Evolutionary conservation across 1,284 basidiomycete genomes (phyloP).

Genomic region (Rhodotorula mucilaginosa): DNA sequence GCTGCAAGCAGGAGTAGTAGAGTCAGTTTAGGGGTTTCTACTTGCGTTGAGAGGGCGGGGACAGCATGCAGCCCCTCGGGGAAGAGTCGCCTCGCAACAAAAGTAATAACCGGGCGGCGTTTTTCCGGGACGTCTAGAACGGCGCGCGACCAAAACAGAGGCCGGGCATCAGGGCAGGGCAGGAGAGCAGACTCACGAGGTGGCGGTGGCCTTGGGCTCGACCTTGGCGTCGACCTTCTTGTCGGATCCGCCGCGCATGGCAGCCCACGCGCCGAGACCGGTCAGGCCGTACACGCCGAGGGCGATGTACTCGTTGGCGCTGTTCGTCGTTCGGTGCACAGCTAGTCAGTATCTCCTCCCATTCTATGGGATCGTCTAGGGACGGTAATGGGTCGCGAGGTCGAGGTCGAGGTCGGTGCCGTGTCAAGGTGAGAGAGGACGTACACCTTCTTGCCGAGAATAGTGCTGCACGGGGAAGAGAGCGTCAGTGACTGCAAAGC

Average conservation of each 20-base stretch:
- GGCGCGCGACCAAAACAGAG: too few species aligned
- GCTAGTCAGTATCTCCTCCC: background rate
- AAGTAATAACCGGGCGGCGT: too few species aligned
- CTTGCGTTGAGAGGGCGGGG: too few species aligned
- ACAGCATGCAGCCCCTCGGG: too few species aligned
- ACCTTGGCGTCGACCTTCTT: slow-evolving; percentile 13
- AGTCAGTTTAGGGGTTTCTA: background rate
- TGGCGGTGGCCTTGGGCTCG: slow-evolving; percentile 17
- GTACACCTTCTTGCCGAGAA: slow-evolving; percentile 40
- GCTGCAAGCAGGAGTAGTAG: background rate
- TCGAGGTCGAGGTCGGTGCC: background rate
- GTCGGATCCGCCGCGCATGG: slow-evolving; percentile 26
- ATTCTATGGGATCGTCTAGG: too few species aligned
- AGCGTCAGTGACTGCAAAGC: too few species aligned
- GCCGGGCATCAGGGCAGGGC: too few species aligned
- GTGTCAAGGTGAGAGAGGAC: background rate
- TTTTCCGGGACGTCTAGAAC: too few species aligned
- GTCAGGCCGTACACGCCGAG: slow-evolving; percentile 34
- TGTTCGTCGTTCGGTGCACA: background rate
- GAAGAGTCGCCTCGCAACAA: too few species aligned
- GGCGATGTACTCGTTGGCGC: slow-evolving; percentile 24
- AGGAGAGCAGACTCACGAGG: slow-evolving; percentile 10
- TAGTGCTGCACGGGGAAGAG: slow-evolving; percentile 15
- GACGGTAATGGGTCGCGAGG: background rate
- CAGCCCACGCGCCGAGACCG: slow-evolving; percentile 29